Conservation (phyloP, 768 basidiomycete species). For the Leucosporidium creatinivorum region DNA sequence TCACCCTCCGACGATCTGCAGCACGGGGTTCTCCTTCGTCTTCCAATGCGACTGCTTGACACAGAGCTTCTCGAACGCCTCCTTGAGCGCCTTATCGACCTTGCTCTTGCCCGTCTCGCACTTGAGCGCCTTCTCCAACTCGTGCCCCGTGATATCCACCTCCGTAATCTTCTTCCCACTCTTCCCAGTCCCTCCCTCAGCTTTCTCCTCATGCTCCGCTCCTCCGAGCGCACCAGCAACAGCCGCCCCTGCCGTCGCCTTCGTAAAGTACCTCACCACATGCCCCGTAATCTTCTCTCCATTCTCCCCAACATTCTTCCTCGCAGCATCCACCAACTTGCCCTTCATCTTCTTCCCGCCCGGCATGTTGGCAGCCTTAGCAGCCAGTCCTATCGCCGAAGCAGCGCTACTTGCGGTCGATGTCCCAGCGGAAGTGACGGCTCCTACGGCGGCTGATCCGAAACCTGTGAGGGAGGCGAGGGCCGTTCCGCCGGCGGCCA, state of each 20-base stretch:
- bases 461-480: conserved; percentile 21
- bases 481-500: conserved; percentile 19
- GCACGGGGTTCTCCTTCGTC: conserved; percentile 24
- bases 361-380: conserved; percentile 13
- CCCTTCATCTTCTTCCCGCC: conserved; percentile 20
- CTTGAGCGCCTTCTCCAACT: conserved; percentile 25
- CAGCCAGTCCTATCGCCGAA: conserved; percentile 6
- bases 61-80: conserved; percentile 28
- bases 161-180: conserved; percentile 19
- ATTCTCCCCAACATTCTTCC: conserved; percentile 9
- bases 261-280: conserved; percentile 24
- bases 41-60: conserved; percentile 21
- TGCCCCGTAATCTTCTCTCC: conserved; percentile 9
- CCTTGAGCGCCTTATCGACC: conserved; percentile 21
- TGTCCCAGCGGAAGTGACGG: neutral
- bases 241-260: neutral
- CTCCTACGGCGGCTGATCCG: conserved; percentile 10
- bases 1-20: conserved; percentile 25
- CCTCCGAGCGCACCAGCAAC: conserved; percentile 1
- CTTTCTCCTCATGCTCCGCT: neutral
- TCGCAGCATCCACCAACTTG: conserved; percentile 24
- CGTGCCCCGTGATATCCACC: conserved; percentile 27
- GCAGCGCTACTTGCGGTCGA: neutral
- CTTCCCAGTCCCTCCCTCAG: neutral
- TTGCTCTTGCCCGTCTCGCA: conserved; percentile 25